A percentile compares a stretch with the other conserved stretches of the same genome.
Conservation (phyloP, 441 rosid genomes). For the Jatropha multifida region DNA sequence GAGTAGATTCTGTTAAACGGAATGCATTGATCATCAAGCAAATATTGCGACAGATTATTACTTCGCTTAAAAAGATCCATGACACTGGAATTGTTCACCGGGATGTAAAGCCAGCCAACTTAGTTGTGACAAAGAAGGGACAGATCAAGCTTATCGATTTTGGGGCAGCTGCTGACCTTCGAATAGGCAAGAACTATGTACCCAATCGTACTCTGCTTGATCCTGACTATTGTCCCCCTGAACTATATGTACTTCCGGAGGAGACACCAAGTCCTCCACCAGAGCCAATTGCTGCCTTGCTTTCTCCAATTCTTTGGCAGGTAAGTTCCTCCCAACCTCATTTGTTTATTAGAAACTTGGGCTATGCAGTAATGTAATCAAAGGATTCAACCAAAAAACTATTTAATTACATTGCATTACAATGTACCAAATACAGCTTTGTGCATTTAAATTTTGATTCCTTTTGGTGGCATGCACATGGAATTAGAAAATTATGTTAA, state of each 20-base stretch:
- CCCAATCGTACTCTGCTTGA: constrained; percentile 69
- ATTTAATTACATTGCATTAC: too few relatives aligned
- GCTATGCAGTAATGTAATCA: too few relatives aligned
- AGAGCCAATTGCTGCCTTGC: constrained; percentile 87
- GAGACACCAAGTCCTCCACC: constrained; percentile 97
- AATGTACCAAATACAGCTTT: too few relatives aligned
- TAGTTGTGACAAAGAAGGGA: constrained; percentile 90
- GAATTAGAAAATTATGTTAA: not conserved
- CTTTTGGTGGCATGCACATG: not conserved
- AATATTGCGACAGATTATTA: constrained; percentile 85
- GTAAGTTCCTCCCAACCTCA: constrained; percentile 28
- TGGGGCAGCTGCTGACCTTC: constrained; percentile 97
- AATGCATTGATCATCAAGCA: constrained; percentile 88
- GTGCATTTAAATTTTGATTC: not conserved
- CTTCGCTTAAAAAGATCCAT: constrained; percentile 85
- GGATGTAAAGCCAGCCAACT: constrained; percentile 89
- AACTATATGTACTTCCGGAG: constrained; percentile 91
- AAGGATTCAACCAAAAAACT: too few relatives aligned
- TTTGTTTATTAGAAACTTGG: not conserved
- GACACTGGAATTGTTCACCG: constrained; percentile 89
- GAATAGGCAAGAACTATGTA: constrained; percentile 88
- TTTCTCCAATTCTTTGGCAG: constrained; percentile 96
- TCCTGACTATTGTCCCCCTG: constrained; percentile 95
- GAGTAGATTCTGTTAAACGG: constrained; percentile 69
- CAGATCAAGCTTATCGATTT: constrained; percentile 94